Conservation (phyloP, 768 basidiomycete species). For the Boletus pseudopeckii region DNA sequence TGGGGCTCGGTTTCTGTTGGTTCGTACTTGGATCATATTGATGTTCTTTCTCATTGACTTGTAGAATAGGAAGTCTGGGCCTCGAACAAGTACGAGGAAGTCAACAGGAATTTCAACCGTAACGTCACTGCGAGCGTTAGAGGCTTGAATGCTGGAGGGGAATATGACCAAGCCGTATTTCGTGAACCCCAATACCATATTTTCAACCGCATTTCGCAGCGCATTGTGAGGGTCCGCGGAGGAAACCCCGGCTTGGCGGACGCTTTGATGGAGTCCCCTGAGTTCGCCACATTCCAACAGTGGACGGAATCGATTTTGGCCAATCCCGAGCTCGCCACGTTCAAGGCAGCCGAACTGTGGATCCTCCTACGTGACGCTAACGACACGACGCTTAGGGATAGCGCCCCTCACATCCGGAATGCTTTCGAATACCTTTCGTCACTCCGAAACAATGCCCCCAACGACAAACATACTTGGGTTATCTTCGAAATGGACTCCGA, state of each 20-base stretch:
- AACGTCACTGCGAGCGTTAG: not conserved
- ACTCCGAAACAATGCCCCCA: no score
- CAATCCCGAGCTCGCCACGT: not conserved
- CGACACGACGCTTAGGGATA: not conserved
- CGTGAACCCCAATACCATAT: not conserved
- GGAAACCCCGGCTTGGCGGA: not conserved
- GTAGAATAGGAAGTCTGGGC: conserved; percentile 2
- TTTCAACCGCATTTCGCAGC: conserved; percentile 2
- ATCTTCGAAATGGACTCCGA: no score
- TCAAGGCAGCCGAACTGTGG: conserved; percentile 2
- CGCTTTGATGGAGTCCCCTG: not conserved
- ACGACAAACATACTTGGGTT: no score
- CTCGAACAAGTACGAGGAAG: conserved; percentile 5
- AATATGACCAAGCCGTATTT: not conserved
- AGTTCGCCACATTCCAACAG: not conserved
- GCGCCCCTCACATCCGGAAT: not conserved
- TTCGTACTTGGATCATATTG: not conserved
- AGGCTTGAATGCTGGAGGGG: conserved; percentile 6
- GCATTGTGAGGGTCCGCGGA: not conserved
- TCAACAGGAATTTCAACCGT: conserved; percentile 1
- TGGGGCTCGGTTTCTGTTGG: conserved; percentile 6
- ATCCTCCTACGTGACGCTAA: conserved; percentile 1
- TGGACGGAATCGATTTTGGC: not conserved
- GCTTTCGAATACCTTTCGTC: no score
- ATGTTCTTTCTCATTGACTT: not conserved